phyloP scores from a whole-genome alignment of 345 rosid genomes.

The Microcos paniculata region DNA sequence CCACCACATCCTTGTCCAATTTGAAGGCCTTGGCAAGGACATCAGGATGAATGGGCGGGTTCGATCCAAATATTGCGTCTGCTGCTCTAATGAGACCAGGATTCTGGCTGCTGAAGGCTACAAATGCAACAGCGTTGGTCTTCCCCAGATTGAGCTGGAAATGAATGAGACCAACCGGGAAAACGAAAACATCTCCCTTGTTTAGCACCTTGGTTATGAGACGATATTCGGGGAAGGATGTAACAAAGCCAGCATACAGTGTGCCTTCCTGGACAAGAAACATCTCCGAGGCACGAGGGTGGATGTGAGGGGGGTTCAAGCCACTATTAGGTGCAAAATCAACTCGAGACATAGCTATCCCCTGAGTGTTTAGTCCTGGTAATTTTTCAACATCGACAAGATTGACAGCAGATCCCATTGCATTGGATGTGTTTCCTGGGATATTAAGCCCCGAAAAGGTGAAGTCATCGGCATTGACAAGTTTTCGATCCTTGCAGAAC shows the following conservation, averaged over 20 bases:
- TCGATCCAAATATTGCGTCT: too few species aligned
- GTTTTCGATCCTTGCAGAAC: slow-evolving; percentile 30
- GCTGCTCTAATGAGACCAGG: too few species aligned
- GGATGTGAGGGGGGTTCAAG: slow-evolving; percentile 36
- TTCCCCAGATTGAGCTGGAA: slow-evolving; percentile 38
- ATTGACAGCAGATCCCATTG: slow-evolving; percentile 15
- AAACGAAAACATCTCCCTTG: slow-evolving; percentile 28
- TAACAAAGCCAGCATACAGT: slow-evolving; percentile 39
- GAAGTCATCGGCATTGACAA: slow-evolving; percentile 21
- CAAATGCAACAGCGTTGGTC: slow-evolving; percentile 4
- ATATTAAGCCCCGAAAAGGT: slow-evolving; percentile 21
- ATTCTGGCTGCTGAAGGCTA: too few species aligned
- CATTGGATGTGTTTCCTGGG: slow-evolving; percentile 17
- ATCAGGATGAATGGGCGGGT: too few species aligned
- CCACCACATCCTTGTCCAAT: too few species aligned
- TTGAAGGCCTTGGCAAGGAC: too few species aligned
- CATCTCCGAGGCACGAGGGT: slow-evolving; percentile 34
- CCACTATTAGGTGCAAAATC: slow-evolving; percentile 25
- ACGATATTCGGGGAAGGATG: slow-evolving; percentile 33
- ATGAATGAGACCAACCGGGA: slow-evolving; percentile 28
- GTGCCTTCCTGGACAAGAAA: slow-evolving; percentile 34
- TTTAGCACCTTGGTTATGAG: slow-evolving; percentile 28
- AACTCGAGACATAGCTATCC: slow-evolving; percentile 27
- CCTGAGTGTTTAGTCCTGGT: slow-evolving; percentile 27
- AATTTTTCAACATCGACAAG: slow-evolving; percentile 2